Evolutionary conservation across 1,284 basidiomycete species (phyloP), one percentile per base, ranked within the genome.

Genomic region (Ganoderma multipileum): DNA sequence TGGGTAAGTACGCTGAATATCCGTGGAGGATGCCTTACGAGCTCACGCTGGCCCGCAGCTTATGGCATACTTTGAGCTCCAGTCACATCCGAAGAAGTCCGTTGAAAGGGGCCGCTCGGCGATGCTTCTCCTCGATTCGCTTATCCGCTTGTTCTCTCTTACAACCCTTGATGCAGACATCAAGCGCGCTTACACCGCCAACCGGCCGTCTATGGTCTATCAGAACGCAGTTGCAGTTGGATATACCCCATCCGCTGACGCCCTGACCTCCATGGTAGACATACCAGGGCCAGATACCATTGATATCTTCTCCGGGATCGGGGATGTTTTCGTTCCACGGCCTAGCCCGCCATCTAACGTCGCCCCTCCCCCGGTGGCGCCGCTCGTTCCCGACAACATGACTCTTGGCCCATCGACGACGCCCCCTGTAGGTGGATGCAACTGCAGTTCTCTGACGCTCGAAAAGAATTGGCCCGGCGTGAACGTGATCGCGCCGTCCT

Each of bases 401-500:
- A 39, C 58, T 20, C n/a, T n/a, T 1, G 41, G n/a, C 14, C 23
- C 58, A 20, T 55, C 57, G 3, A 42, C 61, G 8, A 23, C 42
- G 2, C 26, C 52, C 12, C 47, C 54, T 5, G 9, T 23, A 1
- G n/a, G 33, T 0, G 59, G 60, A 20, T 72, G 71, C 64, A 64
- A 61, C 9, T 93, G 90, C 72, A 81, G 81, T 2, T 91, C 90
- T 73, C 74, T 76, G 36, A 85, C 87, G 0, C 81, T 92, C 12
- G 84, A 82, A 36, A 75, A 80, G 52, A 79, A 82, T 58, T 89
- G 86, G 83, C 79, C 84, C 1, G 79, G 79, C 14, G 81, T 85
- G 1, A 76, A 79, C 16, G 84, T 87, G 57, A 81, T 87, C 72
- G 86, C 87, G 0, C 91, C 90, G 2, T 75, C 90, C 68, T 92